Conservation (phyloP, 2,329 filamentous ascomycete genomes). For the Pseudophaeomoniella oleicola region DNA sequence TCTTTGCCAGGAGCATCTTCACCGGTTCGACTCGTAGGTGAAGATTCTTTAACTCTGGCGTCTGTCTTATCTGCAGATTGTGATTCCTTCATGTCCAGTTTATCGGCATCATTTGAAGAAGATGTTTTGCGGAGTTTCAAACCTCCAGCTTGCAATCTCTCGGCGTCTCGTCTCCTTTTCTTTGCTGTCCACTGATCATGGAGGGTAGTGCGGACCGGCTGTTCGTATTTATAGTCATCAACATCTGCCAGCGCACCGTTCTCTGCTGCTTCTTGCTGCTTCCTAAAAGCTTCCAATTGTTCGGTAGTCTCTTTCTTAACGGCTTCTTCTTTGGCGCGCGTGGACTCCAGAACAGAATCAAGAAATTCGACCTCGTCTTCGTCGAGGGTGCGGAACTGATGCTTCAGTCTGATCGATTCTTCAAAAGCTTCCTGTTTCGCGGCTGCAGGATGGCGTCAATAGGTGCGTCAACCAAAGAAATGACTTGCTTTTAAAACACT, state of each 20-base stretch:
- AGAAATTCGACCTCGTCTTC: conserved; percentile 37
- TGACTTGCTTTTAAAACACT: too few relatives aligned
- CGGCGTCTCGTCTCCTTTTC: conserved; percentile 35
- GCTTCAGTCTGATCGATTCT: conserved; percentile 33
- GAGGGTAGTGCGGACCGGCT: too few relatives aligned
- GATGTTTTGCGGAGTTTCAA: conserved; percentile 29
- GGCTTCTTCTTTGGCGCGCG: conserved; percentile 39
- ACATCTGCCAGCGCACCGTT: conserved; percentile 20
- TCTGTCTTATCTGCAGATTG: background rate
- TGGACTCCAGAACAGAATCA: conserved; percentile 42
- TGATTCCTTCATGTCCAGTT: background rate
- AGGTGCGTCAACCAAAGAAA: too few relatives aligned
- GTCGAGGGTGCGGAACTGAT: conserved; percentile 36
- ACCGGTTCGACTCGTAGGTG: background rate
- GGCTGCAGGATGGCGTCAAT: too few relatives aligned
- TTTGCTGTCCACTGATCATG: conserved; percentile 33
- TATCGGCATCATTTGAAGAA: conserved; percentile 9
- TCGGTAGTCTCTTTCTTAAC: conserved; percentile 44
- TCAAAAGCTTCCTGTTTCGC: conserved; percentile 39
- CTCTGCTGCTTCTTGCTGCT: conserved; percentile 45
- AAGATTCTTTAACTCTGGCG: background rate
- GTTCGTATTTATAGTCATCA: conserved; percentile 12
- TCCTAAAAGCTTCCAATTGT: conserved; percentile 43
- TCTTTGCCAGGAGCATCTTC: conserved; percentile 3
- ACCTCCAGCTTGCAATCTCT: conserved; percentile 21